A percentile compares a stretch with the other conserved stretches of the same genome.
phyloP scores from a whole-genome alignment of 2,329 filamentous ascomycete species.

The Aspergillus sergii region DNA sequence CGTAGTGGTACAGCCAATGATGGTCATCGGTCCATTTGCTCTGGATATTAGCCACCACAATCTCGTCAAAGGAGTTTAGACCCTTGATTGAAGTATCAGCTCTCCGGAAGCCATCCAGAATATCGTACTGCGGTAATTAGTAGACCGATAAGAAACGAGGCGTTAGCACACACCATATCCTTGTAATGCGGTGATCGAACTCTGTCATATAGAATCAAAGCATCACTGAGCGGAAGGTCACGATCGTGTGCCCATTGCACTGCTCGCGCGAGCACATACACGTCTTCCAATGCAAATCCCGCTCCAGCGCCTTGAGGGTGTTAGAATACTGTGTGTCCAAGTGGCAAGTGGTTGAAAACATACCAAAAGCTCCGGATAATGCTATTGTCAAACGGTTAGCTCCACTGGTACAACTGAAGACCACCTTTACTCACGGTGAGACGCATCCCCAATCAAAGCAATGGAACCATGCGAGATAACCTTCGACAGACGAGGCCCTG shows the following conservation, averaged over 20 bases:
- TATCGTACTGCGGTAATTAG: conserved; percentile 9
- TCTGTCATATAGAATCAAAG: conserved; percentile 9
- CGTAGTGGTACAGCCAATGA: conserved; percentile 15
- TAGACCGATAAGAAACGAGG: no score
- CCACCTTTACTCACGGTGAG: conserved; percentile 12
- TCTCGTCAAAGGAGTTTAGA: conserved; percentile 10
- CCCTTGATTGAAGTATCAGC: conserved; percentile 1
- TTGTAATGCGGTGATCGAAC: conserved; percentile 16
- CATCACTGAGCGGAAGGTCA: neutral
- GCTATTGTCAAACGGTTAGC: neutral
- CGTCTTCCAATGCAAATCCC: conserved; percentile 18
- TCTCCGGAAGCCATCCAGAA: conserved; percentile 8
- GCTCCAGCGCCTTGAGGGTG: conserved; percentile 10
- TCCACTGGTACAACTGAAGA: neutral
- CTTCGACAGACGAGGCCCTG: conserved; percentile 9
- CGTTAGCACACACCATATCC: conserved; percentile 4
- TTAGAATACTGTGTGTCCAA: neutral
- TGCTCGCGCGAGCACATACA: conserved; percentile 13
- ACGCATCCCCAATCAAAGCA: conserved; percentile 18
- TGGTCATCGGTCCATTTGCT: conserved; percentile 13
- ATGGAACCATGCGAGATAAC: conserved; percentile 9
- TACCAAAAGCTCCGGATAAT: conserved; percentile 18
- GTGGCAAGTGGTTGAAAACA: no score
- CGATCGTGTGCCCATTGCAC: conserved; percentile 10
- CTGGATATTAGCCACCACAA: neutral